Conservation (phyloP, 2,329 filamentous ascomycete genomes). For the Orbilia javanica region DNA sequence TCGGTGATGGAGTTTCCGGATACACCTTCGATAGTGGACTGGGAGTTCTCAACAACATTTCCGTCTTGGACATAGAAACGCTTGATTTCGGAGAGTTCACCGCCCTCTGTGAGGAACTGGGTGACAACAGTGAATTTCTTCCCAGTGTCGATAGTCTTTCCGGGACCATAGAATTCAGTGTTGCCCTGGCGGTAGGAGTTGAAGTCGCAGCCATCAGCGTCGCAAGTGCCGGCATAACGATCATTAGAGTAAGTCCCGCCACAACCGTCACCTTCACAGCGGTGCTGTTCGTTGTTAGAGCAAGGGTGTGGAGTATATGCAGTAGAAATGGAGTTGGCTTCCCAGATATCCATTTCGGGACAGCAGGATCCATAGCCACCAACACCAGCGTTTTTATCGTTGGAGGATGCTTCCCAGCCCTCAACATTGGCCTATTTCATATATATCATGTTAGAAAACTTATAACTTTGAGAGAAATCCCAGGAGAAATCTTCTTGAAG, state of each 20-base stretch:
- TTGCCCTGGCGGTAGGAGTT: constrained; percentile 64
- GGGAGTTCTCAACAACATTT: constrained; percentile 64
- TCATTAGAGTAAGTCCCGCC: constrained; percentile 62
- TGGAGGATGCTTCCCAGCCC: constrained; percentile 66
- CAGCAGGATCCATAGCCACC: constrained; percentile 71
- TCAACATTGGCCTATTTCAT: constrained; percentile 68
- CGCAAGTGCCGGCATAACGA: constrained; percentile 63
- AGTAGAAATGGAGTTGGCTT: constrained; percentile 65
- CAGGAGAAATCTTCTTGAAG: background rate
- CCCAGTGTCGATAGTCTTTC: constrained; percentile 65
- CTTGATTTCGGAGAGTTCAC: constrained; percentile 63
- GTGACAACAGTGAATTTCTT: constrained; percentile 66
- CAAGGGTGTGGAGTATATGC: constrained; percentile 65
- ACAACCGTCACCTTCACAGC: constrained; percentile 63
- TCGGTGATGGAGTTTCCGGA: constrained; percentile 64
- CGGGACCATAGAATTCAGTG: constrained; percentile 65
- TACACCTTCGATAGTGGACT: constrained; percentile 65
- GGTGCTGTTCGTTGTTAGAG: constrained; percentile 63
- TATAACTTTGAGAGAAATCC: background rate
- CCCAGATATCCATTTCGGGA: constrained; percentile 71
- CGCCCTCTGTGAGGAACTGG: constrained; percentile 64
- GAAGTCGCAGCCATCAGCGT: constrained; percentile 65
- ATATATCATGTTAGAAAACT: constrained; percentile 4
- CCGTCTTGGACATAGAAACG: constrained; percentile 65
- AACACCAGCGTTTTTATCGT: constrained; percentile 68